These are phyloP conservation scores for Apiospora aurea DNA, from an alignment of 2,329 filamentous ascomycete genomes.

Conservation along the genomic window DNA sequence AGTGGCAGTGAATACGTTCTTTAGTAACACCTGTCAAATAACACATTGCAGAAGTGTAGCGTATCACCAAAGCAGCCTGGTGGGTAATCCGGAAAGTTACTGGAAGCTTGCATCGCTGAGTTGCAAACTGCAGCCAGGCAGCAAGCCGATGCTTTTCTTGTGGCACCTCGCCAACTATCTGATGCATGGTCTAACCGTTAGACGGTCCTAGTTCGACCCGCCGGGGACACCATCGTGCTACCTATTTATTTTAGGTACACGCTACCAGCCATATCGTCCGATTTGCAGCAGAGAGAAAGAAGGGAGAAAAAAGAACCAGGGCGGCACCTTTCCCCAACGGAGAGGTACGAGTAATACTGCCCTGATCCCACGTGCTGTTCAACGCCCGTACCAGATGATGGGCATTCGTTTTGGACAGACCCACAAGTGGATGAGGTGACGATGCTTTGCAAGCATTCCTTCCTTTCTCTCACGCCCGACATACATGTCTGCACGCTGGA, in stretches of 20 bases:
- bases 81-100: neutral
- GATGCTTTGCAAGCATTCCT: neutral
- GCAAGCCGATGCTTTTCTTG: neutral
- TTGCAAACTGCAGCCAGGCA: neutral
- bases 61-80: too few species aligned
- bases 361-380: neutral
- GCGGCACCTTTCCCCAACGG: neutral
- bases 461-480: neutral
- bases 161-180: neutral
- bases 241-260: neutral
- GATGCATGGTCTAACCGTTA: neutral
- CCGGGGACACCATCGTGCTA: conserved; percentile 6
- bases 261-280: conserved; percentile 1
- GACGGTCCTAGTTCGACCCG: conserved; percentile 8
- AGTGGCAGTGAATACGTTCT: neutral
- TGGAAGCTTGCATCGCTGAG: neutral
- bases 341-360: neutral
- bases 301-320: neutral
- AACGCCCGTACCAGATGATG: neutral
- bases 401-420: neutral
- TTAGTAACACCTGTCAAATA: neutral
- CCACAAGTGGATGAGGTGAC: neutral
- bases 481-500: neutral
- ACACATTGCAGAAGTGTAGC: neutral
- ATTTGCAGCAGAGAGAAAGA: neutral